Base-by-base conservation (phyloP, 805 yeast species). In the Pichia sporocuriosa region DNA sequence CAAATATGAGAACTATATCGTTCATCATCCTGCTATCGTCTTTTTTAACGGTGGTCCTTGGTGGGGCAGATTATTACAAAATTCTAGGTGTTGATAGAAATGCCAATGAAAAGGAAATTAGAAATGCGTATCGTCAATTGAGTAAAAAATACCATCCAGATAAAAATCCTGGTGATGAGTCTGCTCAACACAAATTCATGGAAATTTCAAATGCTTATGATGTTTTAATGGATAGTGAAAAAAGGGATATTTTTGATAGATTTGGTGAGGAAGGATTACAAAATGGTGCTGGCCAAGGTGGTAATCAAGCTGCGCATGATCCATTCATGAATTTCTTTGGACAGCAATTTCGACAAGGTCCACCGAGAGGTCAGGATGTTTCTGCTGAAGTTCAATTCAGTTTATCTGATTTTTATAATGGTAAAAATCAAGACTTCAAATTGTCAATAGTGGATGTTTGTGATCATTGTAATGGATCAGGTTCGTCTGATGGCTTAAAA, bases 201-300 rank as follows among this genome's bases (percentile, higher is more conserved):
- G 95, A 88, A 62, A 75, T 93, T 23, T 95, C 95, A 13, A 95
- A 84, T 56, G 97, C 97, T 0, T 90, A 90, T 60, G 96, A 88
- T 42, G 84, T 87, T 11, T 70, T 88, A 47, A 73, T 77, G 49
- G 86, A 87, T 57, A 58, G 72, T 4, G 85, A 84, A 43, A 84
- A 84, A 61, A 73, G 82, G 45, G 54, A 68, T 22, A 68, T 77
- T 11, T 89, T 79, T 60, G 95, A 89, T 60, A 67, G 69, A 36
- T 84, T 68, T 54, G 98, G 98, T 24, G 78, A 75, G 45, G 90
- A 81, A 34, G 93, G 82, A 0, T 55, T 84, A 36, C 71, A 79
- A 55, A 69, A 70, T 48, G 82, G 82, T 30, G 81, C 81, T 3
- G 61, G 74, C 50, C 79, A 73, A 22, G 62, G 63, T 2, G 63